Percentiles rank a stretch among this genome's conserved stretches.
Evolutionary conservation across 768 basidiomycete species (phyloP).

Genomic region (Bullera alba): DNA sequence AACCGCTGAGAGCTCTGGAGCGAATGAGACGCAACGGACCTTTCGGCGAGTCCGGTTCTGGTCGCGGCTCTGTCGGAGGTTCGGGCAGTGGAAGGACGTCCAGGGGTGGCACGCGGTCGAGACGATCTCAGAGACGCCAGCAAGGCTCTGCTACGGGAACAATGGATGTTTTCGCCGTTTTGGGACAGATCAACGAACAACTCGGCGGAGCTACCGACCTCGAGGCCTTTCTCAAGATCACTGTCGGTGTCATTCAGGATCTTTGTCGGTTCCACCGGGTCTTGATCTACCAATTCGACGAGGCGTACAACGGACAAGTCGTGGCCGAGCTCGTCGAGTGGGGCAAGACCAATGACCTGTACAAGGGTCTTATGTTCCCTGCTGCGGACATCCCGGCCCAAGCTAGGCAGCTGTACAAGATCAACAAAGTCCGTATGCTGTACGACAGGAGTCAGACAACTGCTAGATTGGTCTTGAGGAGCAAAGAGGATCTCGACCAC

Average conservation of each 20-base stretch:
- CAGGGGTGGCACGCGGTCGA: conserved; percentile 9
- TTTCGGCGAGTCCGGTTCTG: conserved; percentile 3
- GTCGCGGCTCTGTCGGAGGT: conserved; percentile 6
- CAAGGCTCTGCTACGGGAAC: conserved; percentile 48
- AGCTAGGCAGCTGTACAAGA: conserved; percentile 62
- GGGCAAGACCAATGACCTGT: conserved; percentile 65
- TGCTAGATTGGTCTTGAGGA: conserved; percentile 63
- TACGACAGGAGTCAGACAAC: conserved; percentile 68
- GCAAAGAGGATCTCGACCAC: conserved; percentile 57
- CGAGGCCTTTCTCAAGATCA: conserved; percentile 63
- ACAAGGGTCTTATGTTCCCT: conserved; percentile 48
- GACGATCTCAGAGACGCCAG: conserved; percentile 12
- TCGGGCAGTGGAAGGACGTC: conserved; percentile 1
- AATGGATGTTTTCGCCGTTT: conserved; percentile 73
- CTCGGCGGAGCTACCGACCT: conserved; percentile 61
- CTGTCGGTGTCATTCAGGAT: conserved; percentile 68
- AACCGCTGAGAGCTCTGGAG: conserved; percentile 64
- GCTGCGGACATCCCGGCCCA: conserved; percentile 50
- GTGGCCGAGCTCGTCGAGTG: conserved; percentile 75
- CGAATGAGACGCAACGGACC: conserved; percentile 53
- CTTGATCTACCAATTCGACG: conserved; percentile 75
- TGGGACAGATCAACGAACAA: conserved; percentile 75
- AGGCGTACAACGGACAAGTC: conserved; percentile 67
- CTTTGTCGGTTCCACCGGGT: conserved; percentile 75
- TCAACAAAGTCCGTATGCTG: conserved; percentile 70